Evolutionary conservation across 352 stramenopile genomes (phyloP), one percentile per base, ranked within the genome.

Genomic region (Globisporangium solare): DNA sequence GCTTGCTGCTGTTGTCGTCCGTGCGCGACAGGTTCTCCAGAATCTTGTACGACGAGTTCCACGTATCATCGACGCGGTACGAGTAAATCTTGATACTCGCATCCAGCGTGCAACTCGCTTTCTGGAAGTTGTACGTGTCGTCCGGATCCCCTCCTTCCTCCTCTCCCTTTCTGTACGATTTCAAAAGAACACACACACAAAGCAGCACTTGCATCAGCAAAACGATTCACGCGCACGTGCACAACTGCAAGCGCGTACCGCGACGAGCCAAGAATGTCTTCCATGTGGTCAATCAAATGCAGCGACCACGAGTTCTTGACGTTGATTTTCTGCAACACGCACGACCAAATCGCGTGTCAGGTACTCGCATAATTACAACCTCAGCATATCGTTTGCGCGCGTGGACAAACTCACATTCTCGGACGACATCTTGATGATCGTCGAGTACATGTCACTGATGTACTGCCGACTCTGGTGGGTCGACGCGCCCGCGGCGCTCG

Each of bases 11-110:
- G 18, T 42, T 87, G 22, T 83, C 72, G 31, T 83, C 83, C 5
- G 68, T 87, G 47, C 95, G 80, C 45, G 96, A 98, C 15, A 99
- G 74, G 66, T 98, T 99, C 52, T 98, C 96, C n/a, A 99, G 64
- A 15, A 99, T 97, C 56, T 98, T 97, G 71, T 98, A 98, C 47
- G 90, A 98, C 48, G 90, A 97, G 40, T 96, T 90, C 80, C 97
- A 97, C 48, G 97, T 98, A 68, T 99, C 96, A 65, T 99, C 97
- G 32, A 99, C 97, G 54, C 97, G 92, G 68, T 98, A 98, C 39
- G 93, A 98, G 72, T 99, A 99, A 61, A 99, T 99, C 72, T 99
- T 99, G 22, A 99, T 94, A 63, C 88, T 98, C 2, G 97, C 96
- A 67, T 99, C 96, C n/a, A 99, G 66, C 17, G 96, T 99, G 68